phyloP scores from a whole-genome alignment of 2,329 filamentous ascomycete species.

The Aureobasidium leucospermi region DNA sequence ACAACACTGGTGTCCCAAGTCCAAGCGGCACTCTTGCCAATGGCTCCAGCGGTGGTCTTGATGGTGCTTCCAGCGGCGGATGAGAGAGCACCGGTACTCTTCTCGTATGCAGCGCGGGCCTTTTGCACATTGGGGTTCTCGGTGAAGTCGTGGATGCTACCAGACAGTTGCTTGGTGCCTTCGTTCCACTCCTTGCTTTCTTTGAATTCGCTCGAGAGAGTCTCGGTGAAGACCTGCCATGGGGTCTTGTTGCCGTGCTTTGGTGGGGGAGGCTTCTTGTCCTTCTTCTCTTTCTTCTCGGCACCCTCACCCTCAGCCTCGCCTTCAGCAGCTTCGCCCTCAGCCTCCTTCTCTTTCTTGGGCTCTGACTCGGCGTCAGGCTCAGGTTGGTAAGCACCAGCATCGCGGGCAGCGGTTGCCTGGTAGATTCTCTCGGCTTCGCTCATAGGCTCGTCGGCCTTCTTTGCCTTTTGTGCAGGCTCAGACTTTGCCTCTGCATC shows the following conservation, averaged over 20 bases:
- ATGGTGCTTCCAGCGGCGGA: slow-evolving; percentile 71
- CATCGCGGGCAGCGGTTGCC: slow-evolving; percentile 23
- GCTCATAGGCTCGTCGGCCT: slow-evolving; percentile 17
- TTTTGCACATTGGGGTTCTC: slow-evolving; percentile 87
- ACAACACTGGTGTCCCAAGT: slow-evolving; percentile 95
- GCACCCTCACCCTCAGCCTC: slow-evolving; percentile 43
- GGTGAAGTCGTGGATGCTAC: slow-evolving; percentile 80
- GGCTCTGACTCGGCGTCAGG: slow-evolving; percentile 35
- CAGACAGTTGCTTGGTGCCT: slow-evolving; percentile 88
- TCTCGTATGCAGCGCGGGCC: slow-evolving; percentile 78
- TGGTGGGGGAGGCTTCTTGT: slow-evolving; percentile 71
- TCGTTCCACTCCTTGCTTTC: slow-evolving; percentile 99
- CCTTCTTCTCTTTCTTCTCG: slow-evolving; percentile 54
- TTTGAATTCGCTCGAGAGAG: slow-evolving; percentile 88
- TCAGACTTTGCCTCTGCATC: slow-evolving; percentile 24
- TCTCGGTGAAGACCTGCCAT: slow-evolving; percentile 98
- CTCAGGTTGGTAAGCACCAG: slow-evolving; percentile 27
- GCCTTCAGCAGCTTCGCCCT: slow-evolving; percentile 39
- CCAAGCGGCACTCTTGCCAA: slow-evolving; percentile 89
- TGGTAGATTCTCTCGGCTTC: slow-evolving; percentile 13
- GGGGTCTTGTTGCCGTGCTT: slow-evolving; percentile 97
- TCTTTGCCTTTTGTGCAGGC: slow-evolving; percentile 23
- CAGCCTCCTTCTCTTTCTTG: slow-evolving; percentile 24
- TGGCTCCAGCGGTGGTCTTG: slow-evolving; percentile 75
- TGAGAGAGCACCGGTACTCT: slow-evolving; percentile 75